A percentile compares a stretch with the other conserved stretches of the same genome.
Conservation (phyloP, 2,329 filamentous ascomycete species). For the Penicillium sp. region DNA sequence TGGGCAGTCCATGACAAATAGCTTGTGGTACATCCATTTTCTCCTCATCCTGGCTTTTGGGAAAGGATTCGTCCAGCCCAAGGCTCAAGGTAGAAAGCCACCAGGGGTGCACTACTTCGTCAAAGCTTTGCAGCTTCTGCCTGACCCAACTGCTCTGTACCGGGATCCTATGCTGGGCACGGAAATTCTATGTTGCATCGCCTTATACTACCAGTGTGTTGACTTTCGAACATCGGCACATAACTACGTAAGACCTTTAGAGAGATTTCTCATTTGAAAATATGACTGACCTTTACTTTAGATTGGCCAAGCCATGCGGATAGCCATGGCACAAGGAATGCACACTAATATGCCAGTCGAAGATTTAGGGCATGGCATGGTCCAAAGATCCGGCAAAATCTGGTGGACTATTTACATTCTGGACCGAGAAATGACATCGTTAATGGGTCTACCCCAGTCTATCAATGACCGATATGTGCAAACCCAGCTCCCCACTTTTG, state of each 20-base stretch:
- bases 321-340: constrained; percentile 53
- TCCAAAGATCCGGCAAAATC: constrained; percentile 51
- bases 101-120: constrained; percentile 50
- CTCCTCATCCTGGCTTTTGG: constrained; percentile 55
- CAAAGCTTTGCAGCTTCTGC: constrained; percentile 46
- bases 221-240: constrained; percentile 52
- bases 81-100: constrained; percentile 38
- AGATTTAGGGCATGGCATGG: constrained; percentile 45
- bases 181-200: constrained; percentile 50
- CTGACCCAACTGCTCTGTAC: constrained; percentile 42
- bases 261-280: constrained; percentile 40
- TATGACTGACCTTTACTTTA: constrained; percentile 42
- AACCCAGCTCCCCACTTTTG: constrained; percentile 47
- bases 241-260: constrained; percentile 44
- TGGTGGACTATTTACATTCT: constrained; percentile 59
- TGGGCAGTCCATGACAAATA: constrained; percentile 24
- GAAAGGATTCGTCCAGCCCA: constrained; percentile 50
- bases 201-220: constrained; percentile 53
- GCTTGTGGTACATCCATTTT: constrained; percentile 54
- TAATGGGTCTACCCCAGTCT: constrained; percentile 54
- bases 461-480: constrained; percentile 54
- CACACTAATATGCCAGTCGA: constrained; percentile 53
- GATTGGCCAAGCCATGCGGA: constrained; percentile 56
- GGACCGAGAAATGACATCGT: constrained; percentile 54
- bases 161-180: constrained; percentile 47